These are phyloP conservation scores for Domatiomyces catenatus DNA, from an alignment of 2,329 filamentous ascomycete species.

Conservation along the genomic window DNA sequence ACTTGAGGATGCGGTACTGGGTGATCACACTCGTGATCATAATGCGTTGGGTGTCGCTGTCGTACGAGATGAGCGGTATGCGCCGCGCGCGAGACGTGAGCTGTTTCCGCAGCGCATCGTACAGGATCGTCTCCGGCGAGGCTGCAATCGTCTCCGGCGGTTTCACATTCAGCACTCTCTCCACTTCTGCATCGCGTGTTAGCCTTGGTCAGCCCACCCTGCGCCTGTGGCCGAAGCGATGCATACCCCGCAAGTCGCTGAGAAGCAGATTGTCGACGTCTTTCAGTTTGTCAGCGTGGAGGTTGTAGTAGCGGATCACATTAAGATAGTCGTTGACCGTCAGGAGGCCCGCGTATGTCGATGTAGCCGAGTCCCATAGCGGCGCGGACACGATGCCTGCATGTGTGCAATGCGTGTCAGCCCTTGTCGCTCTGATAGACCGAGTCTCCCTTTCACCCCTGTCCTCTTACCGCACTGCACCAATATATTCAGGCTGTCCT, in stretches of 20 bases:
- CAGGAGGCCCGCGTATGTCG: conserved; percentile 82
- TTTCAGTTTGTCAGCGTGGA: conserved; percentile 77
- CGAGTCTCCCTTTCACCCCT: conserved; percentile 13
- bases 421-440: not conserved
- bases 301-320: conserved; percentile 97
- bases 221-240: conserved; percentile 1
- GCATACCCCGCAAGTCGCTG: conserved; percentile 72
- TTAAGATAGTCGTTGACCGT: conserved; percentile 98
- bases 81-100: conserved; percentile 80
- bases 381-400: conserved; percentile 92
- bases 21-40: conserved; percentile 95
- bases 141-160: conserved; percentile 95
- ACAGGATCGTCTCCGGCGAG: conserved; percentile 74
- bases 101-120: conserved; percentile 91
- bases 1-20: conserved; percentile 96
- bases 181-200: conserved; percentile 52
- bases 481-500: conserved; percentile 90
- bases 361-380: conserved; percentile 86
- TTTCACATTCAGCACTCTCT: conserved; percentile 77
- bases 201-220: conserved; percentile 8
- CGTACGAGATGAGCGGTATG: conserved; percentile 83
- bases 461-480: conserved; percentile 69
- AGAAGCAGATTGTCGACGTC: conserved; percentile 88
- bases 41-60: conserved; percentile 82
- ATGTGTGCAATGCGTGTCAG: conserved; percentile 10